Evolutionary conservation across 306 rosid species (phyloP).

Genomic region (Quercus mongolica): DNA sequence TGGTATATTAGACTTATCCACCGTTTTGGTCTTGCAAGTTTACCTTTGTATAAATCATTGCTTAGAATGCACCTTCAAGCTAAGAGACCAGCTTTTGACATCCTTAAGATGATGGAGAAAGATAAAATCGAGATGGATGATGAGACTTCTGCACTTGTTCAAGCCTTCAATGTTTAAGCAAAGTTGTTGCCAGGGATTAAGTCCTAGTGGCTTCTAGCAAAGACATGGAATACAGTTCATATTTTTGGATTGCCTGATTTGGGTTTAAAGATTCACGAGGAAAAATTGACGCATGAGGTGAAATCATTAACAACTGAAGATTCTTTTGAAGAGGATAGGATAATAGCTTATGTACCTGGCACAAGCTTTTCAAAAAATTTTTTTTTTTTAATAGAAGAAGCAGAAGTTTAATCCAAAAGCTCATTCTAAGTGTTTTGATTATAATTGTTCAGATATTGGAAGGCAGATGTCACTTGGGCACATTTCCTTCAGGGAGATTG

Average conservation of each 20-base stretch:
- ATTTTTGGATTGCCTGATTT: neutral
- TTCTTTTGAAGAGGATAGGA: neutral
- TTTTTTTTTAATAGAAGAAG: neutral
- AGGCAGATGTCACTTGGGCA: neutral
- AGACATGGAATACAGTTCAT: neutral
- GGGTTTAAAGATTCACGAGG: neutral
- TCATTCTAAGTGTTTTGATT: neutral
- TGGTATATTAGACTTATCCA: slow-evolving; percentile 38
- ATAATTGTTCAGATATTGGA: neutral
- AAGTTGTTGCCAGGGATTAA: neutral
- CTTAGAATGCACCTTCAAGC: slow-evolving; percentile 53
- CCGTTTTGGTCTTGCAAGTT: slow-evolving; percentile 40
- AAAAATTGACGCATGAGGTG: neutral
- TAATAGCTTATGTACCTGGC: neutral
- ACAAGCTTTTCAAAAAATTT: neutral
- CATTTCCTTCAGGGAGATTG: neutral
- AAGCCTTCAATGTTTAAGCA: slow-evolving; percentile 22
- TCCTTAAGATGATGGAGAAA: slow-evolving; percentile 57
- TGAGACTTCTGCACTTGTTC: slow-evolving; percentile 46
- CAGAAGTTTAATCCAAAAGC: neutral
- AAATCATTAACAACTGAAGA: neutral
- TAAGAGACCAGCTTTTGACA: slow-evolving; percentile 33
- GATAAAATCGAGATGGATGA: slow-evolving; percentile 50
- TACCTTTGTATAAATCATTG: slow-evolving; percentile 50
- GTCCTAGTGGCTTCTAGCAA: slow-evolving; percentile 7